Base-by-base conservation (phyloP, 2,329 filamentous ascomycete genomes). In the Colletotrichum melonis region DNA sequence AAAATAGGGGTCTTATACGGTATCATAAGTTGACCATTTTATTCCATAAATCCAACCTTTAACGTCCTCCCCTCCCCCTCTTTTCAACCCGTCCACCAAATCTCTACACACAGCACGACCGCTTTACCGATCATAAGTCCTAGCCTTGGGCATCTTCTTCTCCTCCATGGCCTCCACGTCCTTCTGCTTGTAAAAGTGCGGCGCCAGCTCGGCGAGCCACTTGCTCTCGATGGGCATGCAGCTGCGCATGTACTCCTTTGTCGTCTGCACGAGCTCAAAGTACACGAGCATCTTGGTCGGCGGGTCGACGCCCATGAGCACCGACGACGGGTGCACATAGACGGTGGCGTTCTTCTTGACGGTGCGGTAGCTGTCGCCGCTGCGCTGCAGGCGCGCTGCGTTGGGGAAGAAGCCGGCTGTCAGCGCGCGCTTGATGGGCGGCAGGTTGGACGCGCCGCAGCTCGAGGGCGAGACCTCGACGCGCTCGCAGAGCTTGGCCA, bases 361-460 rank as follows among this genome's bases (percentile, higher is more conserved):
- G 0, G 95, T 98, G 24, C 95, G 90, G 83, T 99, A 99, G 74
- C 91, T 93, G 79, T 97, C 93, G 2, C 97, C 97, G 55, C 93
- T 93, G 60, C 94, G 89, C 80, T 97, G 93, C 68, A 99, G 84
- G 3, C 95, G 87, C 1, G 95, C 95, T 0, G 95, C 95, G 81
- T 98, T 98, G 22, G 94, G 92, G 87, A 98, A 98, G 88, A 98
- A 99, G 1, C 96, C 97, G 0, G 95, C 92, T 1, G 95, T 95
- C 66, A 99, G 89, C 14, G 95, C 93, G 74, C 97, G 95, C 79
- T 95, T 93, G 77, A 98, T 95, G 0, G 95, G 93, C 5, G 91
- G 85, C 22, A 95, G 83, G 80, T 98, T 95, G 63, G 86, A 87
- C 2, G 91, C 87, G 5, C 95, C 95, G 75, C 88, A 91, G 14